Base-by-base conservation (phyloP, 208 protist species). In the Acanthamoeba triangularis region DNA sequence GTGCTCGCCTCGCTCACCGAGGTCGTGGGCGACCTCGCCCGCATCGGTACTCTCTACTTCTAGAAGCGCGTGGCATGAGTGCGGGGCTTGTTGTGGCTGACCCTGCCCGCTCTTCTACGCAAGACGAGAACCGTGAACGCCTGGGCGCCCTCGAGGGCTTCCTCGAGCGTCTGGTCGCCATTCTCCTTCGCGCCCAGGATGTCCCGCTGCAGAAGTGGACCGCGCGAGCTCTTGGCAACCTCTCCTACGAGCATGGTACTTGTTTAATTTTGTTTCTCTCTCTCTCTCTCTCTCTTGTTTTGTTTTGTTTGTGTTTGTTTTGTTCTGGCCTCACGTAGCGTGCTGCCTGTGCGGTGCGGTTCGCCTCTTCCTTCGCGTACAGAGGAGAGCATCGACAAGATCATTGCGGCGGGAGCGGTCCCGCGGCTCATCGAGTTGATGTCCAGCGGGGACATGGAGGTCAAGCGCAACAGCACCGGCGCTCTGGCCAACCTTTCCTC, bases 221-320 rank as follows among this genome's bases (percentile, higher is more conserved):
- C n/a, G 90, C 90, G 25, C 61, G 90, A 59, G 90, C 90, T 0
- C 49, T 94, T 18, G 90, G 90, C 44, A 94, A 94, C 54, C 90
- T 94, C n/a, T 84, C 90, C 30, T 94, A 94, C 44, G 90, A 94
- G 30, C 63, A 82, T 25, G 90, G 90, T 94, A 35, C 69, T 72
- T 6, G 25, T 65, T n/a, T 11, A 37, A n/a, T 4, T 2, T 90
- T 61, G 28, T 61, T 14, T 69, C 63, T 23, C 41, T 91, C 18
- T 44, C 84, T 91, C n/a, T 41, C n/a, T 67, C 14, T 35, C 1
- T 25, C 10, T 59, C 3, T 72, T 6, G 25, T 65, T n/a, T 11
- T 56, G 49, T 4, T 2, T 90, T 61, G 28, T 61, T 14, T 69
- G n/a, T 92, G 5, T 3, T 18, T 6, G 5, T 56, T 1, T 4